phyloP scores from a whole-genome alignment of 225 moss, liverwort and hornwort genomes.

The Physcomitrium patens region DNA sequence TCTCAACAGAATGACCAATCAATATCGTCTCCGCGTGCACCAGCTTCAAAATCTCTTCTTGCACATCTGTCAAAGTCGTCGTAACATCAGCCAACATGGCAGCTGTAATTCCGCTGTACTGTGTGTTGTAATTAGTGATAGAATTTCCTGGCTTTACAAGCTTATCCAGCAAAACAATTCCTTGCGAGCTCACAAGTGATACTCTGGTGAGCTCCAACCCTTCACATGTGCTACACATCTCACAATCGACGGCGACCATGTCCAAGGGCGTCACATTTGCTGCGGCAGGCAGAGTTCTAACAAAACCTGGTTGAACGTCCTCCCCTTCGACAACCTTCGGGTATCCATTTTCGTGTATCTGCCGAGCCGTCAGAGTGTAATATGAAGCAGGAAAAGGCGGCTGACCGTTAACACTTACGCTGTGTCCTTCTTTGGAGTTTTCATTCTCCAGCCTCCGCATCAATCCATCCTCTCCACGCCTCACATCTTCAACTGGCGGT shows the following conservation, averaged over 20 bases:
- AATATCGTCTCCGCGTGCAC: constrained; percentile 76
- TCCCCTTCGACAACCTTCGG: constrained; percentile 50
- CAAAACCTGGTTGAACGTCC: constrained; percentile 54
- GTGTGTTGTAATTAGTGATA: constrained; percentile 79
- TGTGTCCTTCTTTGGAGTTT: not conserved
- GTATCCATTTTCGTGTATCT: constrained; percentile 84
- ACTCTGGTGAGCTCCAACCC: constrained; percentile 91
- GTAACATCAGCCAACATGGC: constrained; percentile 77
- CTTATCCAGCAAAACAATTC: constrained; percentile 70
- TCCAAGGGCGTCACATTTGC: constrained; percentile 42
- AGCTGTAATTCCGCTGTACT: constrained; percentile 93
- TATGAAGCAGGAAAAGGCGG: constrained; percentile 54
- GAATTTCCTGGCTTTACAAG: constrained; percentile 80
- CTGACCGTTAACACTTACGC: not conserved
- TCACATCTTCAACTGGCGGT: not conserved
- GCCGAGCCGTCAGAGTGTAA: constrained; percentile 61
- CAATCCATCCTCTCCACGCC: not conserved
- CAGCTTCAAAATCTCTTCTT: constrained; percentile 63
- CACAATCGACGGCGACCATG: constrained; percentile 92
- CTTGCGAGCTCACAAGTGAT: constrained; percentile 61
- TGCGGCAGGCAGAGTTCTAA: constrained; percentile 54
- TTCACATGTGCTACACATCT: constrained; percentile 85
- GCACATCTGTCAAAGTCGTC: constrained; percentile 71
- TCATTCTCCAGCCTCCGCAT: constrained; percentile 24
- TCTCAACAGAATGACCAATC: constrained; percentile 88